phyloP scores from a whole-genome alignment of 1,284 basidiomycete genomes.

The Puccinia brachypodii region DNA sequence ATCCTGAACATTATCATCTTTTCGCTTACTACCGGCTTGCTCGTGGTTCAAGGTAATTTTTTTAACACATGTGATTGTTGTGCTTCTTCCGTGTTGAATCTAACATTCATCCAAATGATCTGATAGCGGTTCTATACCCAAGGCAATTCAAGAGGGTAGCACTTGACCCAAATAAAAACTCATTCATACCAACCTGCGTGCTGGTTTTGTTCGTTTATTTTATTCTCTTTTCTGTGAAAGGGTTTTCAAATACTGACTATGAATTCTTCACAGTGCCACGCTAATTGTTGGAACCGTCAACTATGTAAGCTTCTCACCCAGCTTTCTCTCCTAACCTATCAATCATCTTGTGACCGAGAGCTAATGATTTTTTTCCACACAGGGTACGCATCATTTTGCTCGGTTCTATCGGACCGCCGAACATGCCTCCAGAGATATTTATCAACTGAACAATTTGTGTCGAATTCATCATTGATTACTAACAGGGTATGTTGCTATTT shows the following conservation, averaged over 20 bases:
- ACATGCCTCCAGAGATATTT: not conserved
- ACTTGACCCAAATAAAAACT: constrained; percentile 31
- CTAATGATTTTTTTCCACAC: not conserved
- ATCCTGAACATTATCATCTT: constrained; percentile 28
- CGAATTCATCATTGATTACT: not conserved
- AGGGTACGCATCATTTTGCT: not conserved
- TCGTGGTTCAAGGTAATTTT: constrained; percentile 21
- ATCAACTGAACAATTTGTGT: not conserved
- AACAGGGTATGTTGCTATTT: not conserved
- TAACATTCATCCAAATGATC: not conserved
- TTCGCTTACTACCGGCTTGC: constrained; percentile 2
- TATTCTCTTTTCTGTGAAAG: not conserved
- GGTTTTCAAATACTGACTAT: not conserved
- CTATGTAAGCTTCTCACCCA: constrained; percentile 13
- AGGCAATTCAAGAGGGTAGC: constrained; percentile 32
- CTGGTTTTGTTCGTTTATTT: constrained; percentile 26
- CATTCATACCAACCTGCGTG: constrained; percentile 37
- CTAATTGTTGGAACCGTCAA: constrained; percentile 35
- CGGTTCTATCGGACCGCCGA: not conserved
- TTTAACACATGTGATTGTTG: not conserved
- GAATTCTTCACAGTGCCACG: constrained; percentile 11
- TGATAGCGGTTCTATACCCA: constrained; percentile 26
- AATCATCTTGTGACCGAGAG: not conserved
- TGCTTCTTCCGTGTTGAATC: not conserved
- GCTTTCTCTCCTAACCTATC: not conserved